Conservation (phyloP, 306 rosid genomes). For the Mimosa bimucronata region DNA sequence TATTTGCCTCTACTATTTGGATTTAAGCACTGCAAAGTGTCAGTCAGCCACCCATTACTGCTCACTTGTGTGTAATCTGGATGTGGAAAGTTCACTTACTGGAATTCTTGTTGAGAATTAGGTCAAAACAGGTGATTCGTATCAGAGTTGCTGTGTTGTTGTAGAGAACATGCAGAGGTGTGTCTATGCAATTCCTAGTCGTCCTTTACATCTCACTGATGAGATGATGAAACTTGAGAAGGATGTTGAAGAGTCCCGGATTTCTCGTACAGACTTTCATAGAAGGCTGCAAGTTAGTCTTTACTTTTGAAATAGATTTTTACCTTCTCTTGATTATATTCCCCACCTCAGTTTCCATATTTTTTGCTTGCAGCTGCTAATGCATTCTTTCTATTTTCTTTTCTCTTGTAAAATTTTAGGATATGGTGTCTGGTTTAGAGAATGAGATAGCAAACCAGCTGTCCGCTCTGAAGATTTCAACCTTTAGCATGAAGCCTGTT, state of each 20-base stretch:
- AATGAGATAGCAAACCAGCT: conserved; percentile 70
- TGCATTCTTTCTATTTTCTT: conserved; percentile 2
- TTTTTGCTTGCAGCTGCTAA: conserved; percentile 25
- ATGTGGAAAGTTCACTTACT: conserved; percentile 27
- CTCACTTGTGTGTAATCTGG: conserved; percentile 31
- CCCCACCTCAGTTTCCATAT: conserved; percentile 16
- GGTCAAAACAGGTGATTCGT: conserved; percentile 78
- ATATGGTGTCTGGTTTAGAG: conserved; percentile 67
- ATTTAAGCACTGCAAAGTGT: neutral
- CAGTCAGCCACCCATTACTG: conserved; percentile 4
- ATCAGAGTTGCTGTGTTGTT: conserved; percentile 90
- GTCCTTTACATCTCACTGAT: conserved; percentile 50
- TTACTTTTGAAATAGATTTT: conserved; percentile 10
- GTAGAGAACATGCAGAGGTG: conserved; percentile 91
- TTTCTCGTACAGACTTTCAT: conserved; percentile 64
- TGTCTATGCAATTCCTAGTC: conserved; percentile 78
- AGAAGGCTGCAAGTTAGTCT: conserved; percentile 71
- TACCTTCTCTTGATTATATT: conserved; percentile 22
- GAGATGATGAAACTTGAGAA: conserved; percentile 71
- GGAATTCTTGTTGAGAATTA: conserved; percentile 43
- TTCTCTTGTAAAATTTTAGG: conserved; percentile 51
- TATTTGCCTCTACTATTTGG: neutral
- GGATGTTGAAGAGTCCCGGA: conserved; percentile 60
- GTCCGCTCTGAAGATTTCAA: conserved; percentile 65
- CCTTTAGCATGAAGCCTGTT: conserved; percentile 82